Evolutionary conservation across 73 alveolate species (phyloP).

Genomic region (Blepharisma japonicum): DNA sequence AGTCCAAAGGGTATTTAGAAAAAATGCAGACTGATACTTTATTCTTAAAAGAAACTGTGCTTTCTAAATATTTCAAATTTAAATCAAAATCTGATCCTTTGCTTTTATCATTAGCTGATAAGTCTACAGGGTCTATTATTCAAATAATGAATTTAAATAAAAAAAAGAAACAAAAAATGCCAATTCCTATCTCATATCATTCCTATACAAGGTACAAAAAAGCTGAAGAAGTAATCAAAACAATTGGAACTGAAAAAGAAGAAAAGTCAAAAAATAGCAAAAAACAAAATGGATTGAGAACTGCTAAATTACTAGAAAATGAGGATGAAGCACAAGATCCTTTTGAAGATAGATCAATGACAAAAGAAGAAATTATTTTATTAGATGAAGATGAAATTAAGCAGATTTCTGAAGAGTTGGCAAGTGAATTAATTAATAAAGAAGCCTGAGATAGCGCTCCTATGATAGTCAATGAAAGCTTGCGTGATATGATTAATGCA

Average conservation of each 20-base stretch:
- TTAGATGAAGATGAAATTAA: not conserved
- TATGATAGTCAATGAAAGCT: not conserved
- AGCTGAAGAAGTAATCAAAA: no score
- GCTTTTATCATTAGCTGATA: not conserved
- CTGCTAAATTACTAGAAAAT: not conserved
- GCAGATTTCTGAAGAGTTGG: not conserved
- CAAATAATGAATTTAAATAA: not conserved
- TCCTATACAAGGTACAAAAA: no score
- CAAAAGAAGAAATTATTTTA: not conserved
- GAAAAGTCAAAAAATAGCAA: no score
- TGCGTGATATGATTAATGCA: not conserved
- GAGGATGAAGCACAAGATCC: not conserved
- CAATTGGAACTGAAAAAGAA: no score
- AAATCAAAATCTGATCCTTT: conserved; percentile 13
- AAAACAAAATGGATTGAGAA: not conserved
- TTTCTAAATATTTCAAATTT: not conserved
- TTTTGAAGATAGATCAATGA: not conserved
- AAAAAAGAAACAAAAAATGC: not conserved
- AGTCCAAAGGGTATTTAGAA: not conserved
- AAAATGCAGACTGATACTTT: not conserved
- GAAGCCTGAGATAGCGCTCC: not conserved
- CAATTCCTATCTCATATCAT: no score
- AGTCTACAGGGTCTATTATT: not conserved
- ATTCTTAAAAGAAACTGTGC: not conserved
- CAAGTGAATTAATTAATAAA: not conserved